A percentile compares a stretch with the other conserved stretches of the same genome.
Evolutionary conservation across 805 yeast species (phyloP).

Genomic region (Starmera dryadoides): DNA sequence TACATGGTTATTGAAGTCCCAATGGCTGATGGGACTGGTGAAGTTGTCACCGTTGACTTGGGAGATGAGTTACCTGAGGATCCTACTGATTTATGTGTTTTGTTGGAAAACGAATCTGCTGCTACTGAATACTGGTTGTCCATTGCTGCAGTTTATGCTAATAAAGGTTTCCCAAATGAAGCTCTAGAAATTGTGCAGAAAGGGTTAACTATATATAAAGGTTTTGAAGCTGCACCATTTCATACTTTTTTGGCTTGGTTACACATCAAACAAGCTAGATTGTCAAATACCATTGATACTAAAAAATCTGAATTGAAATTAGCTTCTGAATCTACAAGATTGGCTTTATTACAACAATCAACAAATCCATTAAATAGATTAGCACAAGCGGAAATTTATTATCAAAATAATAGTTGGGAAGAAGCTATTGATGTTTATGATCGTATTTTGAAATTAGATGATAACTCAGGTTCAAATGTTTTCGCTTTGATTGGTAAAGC

Average conservation of each 20-base stretch:
- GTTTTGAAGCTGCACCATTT: slow-evolving; percentile 38
- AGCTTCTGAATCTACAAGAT: slow-evolving; percentile 39
- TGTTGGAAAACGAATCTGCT: slow-evolving; percentile 76
- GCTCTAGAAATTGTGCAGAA: slow-evolving; percentile 56
- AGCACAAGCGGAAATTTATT: slow-evolving; percentile 60
- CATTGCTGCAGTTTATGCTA: slow-evolving; percentile 74
- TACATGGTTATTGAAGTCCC: slow-evolving; percentile 46
- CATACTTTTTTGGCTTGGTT: slow-evolving; percentile 72
- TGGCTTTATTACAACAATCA: slow-evolving; percentile 40
- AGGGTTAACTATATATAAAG: slow-evolving; percentile 40
- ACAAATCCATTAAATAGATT: slow-evolving; percentile 44
- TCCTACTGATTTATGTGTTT: slow-evolving; percentile 70
- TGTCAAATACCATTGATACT: slow-evolving; percentile 14
- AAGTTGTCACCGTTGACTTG: slow-evolving; percentile 79
- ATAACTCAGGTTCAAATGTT: slow-evolving; percentile 51
- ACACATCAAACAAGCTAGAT: slow-evolving; percentile 38
- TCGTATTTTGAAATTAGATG: slow-evolving; percentile 37
- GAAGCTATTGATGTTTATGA: slow-evolving; percentile 69
- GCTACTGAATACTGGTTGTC: slow-evolving; percentile 76
- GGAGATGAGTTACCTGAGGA: slow-evolving; percentile 84
- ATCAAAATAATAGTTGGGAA: slow-evolving; percentile 56
- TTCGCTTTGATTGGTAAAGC: slow-evolving; percentile 83
- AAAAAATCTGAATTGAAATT: slow-evolving; percentile 25
- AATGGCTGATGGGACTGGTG: slow-evolving; percentile 63
- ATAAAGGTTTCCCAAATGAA: slow-evolving; percentile 48